Conservation (phyloP, 345 rosid species). For the Populus deltoides region DNA sequence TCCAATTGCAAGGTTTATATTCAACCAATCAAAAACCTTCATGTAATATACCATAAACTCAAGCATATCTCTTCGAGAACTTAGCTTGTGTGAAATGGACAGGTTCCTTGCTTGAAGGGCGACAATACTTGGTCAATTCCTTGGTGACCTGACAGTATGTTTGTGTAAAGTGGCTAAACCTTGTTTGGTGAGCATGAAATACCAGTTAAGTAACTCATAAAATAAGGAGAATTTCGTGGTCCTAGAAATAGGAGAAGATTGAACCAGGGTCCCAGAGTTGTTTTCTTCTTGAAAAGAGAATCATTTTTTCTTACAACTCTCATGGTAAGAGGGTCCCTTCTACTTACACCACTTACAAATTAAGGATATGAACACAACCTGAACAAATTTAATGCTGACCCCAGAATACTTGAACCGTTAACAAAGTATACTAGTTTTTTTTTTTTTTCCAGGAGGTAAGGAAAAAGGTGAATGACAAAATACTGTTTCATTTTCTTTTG, state of each 20-base stretch:
- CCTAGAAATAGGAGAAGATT: background rate
- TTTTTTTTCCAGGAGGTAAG: background rate
- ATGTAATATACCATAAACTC: background rate
- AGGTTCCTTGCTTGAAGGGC: background rate
- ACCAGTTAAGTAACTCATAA: background rate
- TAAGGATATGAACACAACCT: background rate
- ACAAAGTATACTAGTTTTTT: background rate
- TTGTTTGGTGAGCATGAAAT: background rate
- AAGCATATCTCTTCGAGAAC: background rate
- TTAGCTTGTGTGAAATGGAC: background rate
- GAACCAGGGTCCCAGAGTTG: background rate
- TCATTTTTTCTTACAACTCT: background rate
- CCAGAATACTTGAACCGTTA: background rate
- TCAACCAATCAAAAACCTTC: background rate
- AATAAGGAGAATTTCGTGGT: background rate
- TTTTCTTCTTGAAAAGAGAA: background rate
- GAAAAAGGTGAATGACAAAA: background rate
- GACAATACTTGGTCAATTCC: slow-evolving; percentile 1
- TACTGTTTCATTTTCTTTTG: background rate
- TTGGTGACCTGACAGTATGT: slow-evolving; percentile 31
- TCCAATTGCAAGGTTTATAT: background rate
- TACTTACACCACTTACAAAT: background rate
- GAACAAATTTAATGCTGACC: background rate
- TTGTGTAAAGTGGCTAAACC: background rate
- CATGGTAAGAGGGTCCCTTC: background rate